Evolutionary conservation across 2,329 filamentous ascomycete species (phyloP), one percentile per base, ranked within the genome.

Genomic region (Dactylellina drechsleri): DNA sequence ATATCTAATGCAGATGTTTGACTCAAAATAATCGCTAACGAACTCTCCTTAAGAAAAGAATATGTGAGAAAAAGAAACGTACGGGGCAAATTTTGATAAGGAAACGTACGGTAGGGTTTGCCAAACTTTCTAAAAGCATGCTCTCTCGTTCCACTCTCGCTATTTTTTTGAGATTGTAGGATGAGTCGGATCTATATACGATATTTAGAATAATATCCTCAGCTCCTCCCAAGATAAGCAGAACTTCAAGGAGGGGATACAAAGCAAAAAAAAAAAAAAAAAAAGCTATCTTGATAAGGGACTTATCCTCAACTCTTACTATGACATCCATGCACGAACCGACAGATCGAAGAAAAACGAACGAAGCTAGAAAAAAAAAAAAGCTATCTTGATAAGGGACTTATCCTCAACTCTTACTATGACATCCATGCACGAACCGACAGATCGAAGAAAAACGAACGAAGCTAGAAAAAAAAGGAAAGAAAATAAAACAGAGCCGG

Each of bases 101-200:
- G 54, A 50, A 41, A 52, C 15, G 20, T 54, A n/a, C 13, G 26
- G 15, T 3, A 13, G 45, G 60, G 41, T 58, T 56, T 47, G 57
- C 57, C 23, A 47, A 28, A 57, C 2, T 49, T 60, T 49, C 41
- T 36, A 31, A 60, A 36, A 36, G 26, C 52, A n/a, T 54, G 20
- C 52, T 36, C 12, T 52, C 20, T 26, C 57, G 15, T 49, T 31
- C 57, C n/a, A 15, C 20, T 23, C 31, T 18, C 16, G 26, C 52
- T 26, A 54, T 31, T 43, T 36, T n/a, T 23, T 18, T 58, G 12
- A 53, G 26, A 43, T n/a, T 45, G 45, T 52, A 58, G 54, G 31
- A 54, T 58, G 31, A 23, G 54, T 41, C 45, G 65, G 71, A 40
- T 68, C 64, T 75, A 68, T 68, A 75, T 75, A 75, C 71, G 59